These are phyloP conservation scores for Solanum lignicaule DNA, from an alignment of 257 asterid genomes.

Conservation along the genomic window DNA sequence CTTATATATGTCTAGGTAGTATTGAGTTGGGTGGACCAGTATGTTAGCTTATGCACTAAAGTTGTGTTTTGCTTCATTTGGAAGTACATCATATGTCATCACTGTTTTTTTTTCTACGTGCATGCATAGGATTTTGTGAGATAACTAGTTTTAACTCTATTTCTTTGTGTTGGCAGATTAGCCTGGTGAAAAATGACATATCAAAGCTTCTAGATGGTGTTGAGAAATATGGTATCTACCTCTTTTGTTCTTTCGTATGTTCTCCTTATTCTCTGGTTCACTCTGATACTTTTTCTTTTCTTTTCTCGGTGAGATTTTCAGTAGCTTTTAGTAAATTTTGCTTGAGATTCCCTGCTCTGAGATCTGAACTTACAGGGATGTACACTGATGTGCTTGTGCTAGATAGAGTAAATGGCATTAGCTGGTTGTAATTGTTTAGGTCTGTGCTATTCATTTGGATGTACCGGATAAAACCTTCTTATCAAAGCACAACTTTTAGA, in stretches of 20 bases:
- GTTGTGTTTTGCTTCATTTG: neutral
- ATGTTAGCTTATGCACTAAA: neutral
- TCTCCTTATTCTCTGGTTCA: neutral
- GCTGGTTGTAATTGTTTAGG: neutral
- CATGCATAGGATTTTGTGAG: neutral
- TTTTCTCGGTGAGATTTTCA: neutral
- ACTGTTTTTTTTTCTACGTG: neutral
- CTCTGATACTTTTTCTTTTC: neutral
- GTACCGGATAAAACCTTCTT: neutral
- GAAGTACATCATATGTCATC: neutral
- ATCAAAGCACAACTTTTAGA: neutral
- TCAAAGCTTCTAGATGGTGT: constrained; percentile 77
- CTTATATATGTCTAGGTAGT: neutral
- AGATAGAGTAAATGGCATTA: neutral
- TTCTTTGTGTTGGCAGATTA: constrained; percentile 39
- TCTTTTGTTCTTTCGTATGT: neutral
- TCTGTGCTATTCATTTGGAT: neutral
- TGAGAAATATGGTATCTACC: constrained; percentile 66
- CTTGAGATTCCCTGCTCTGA: neutral
- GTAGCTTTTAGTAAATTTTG: neutral
- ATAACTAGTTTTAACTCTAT: neutral
- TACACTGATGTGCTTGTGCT: neutral
- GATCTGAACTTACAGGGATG: neutral
- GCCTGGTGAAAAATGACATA: constrained; percentile 54
- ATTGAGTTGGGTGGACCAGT: neutral